phyloP scores from a whole-genome alignment of 1,284 basidiomycete species.

The Coniferiporia sulphurascens region DNA sequence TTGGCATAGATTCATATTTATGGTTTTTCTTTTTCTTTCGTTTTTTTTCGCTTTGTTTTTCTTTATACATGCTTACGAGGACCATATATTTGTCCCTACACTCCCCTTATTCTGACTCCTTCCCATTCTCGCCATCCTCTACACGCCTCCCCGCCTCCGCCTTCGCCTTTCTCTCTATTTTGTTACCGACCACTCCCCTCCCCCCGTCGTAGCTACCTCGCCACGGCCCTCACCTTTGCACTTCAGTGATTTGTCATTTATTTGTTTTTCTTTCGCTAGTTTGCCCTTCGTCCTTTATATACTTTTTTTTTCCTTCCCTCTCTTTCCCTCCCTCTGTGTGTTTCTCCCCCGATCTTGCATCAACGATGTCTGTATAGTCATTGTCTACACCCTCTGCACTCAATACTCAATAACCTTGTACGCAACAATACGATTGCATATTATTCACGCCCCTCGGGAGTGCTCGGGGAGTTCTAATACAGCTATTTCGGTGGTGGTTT shows the following conservation, averaged over 20 bases:
- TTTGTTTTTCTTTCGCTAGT: slow-evolving; percentile 12
- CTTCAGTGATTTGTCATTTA: slow-evolving; percentile 10
- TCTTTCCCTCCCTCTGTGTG: not conserved
- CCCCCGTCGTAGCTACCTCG: too few species aligned
- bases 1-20: slow-evolving; percentile 40
- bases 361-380: slow-evolving; percentile 5
- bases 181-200: too few species aligned
- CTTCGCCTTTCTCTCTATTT: not conserved
- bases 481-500: not conserved
- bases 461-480: not conserved
- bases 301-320: not conserved
- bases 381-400: slow-evolving; percentile 7
- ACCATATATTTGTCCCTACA: not conserved
- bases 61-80: slow-evolving; percentile 3
- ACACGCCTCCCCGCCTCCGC: not conserved
- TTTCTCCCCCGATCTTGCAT: slow-evolving; percentile 2
- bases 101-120: not conserved
- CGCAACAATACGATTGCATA: slow-evolving; percentile 12
- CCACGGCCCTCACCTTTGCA: too few species aligned
- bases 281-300: not conserved
- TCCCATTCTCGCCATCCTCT: not conserved
- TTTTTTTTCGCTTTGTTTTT: not conserved
- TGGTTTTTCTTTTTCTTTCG: too few species aligned
- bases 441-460: not conserved
- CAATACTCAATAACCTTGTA: slow-evolving; percentile 5